Evolutionary conservation across 257 asterid genomes (phyloP), one percentile per base, ranked within the genome.

Genomic region (Solanum chiquidenum): DNA sequence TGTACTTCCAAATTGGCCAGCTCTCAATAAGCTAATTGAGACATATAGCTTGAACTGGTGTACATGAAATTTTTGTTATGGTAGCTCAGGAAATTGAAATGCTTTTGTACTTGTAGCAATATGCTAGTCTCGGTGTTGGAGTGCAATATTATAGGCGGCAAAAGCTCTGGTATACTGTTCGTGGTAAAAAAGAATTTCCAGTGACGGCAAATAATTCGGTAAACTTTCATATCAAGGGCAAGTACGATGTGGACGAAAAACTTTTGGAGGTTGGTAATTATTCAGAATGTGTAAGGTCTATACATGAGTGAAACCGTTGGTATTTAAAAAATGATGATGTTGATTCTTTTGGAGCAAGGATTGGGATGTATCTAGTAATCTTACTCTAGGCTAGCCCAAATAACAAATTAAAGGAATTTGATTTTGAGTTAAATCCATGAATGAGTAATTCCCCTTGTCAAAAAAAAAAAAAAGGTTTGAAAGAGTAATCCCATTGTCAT

Each of bases 181-280:
- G 97, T 84, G 98, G 91, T 7, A 96, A 97, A 91, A 92, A 92
- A 91, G 89, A 92, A 27, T 96, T 93, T 90, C 92, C 97, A 9
- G 93, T 95, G 83, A 92, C 97, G 21, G 83, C 91, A 8, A 89
- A 95, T 93, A 92, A 91, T 72, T 42, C 89, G 44, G 33, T 94
- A 69, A 92, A 87, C 91, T 94, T 96, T 88, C 93, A 88, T 40
- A 88, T 95, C 35, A 97, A 96, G 93, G 99, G 95, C 40, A 94
- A 93, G 74, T 92, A 93, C 75, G 83, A 89, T 46, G 89, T 89
- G 14, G 95, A 95, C 71, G 94, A 94, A 89, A 95, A 94, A 74
- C 87, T 94, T 89, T 92, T 75, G 91, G 86, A 89, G 98, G 98
- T 93, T 60, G 37, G 89, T 86, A 72, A 58, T 33, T 10, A 38